Base-by-base conservation (phyloP, 192 early-diverging fungal species). In the Mortierella alpina region DNA sequence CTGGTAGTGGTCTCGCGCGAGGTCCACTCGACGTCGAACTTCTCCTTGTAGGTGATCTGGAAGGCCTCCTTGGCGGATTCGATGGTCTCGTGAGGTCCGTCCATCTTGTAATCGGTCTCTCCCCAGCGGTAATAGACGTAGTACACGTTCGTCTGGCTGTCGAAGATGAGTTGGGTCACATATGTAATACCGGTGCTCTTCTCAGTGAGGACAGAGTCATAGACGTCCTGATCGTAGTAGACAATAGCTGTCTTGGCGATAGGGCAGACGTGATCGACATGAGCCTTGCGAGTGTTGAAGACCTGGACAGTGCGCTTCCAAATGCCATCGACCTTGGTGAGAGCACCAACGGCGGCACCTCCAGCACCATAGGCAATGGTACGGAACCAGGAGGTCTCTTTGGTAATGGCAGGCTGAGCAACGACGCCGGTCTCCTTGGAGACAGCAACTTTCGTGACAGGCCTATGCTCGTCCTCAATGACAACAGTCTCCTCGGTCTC, bases 201-300 rank as follows among this genome's bases (percentile, higher is more conserved):
- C 51, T 72, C 59, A 31, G 22, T 47, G 7, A 72, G 7, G 5
- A 73, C 71, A 17, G 62, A n/a, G 22, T 73, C 71, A 18, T 73
- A 73, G 23, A 73, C 70, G n/a, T 72, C 70, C n/a, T 73, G 63
- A 44, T 73, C 71, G 57, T 73, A 73, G 63, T 73, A 73, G 9
- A 73, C 71, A 18, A 18, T 52, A 6, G 72, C 49, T 39, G 31
- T 52, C 56, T 74, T 45, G 64, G 72, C 72, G 55, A 66, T 74
- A 4, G 71, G 71, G 46, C n/a, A 41, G 14, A 59, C 40, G n/a
- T 65, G 23, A 49, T 73, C 72, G 12, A 66, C 72, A 0, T 60
- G 13, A 11, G 57, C 72, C 72, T 73, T 73, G 63, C 72, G 72
- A 5, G 63, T 54, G 20, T 46, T 66, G 9, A 73, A 17, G n/a